A percentile compares a stretch with the other conserved stretches of the same genome.
These are phyloP conservation scores for Leucocoprinus sp. DNA, from an alignment of 768 basidiomycete species.

Conservation along the genomic window DNA sequence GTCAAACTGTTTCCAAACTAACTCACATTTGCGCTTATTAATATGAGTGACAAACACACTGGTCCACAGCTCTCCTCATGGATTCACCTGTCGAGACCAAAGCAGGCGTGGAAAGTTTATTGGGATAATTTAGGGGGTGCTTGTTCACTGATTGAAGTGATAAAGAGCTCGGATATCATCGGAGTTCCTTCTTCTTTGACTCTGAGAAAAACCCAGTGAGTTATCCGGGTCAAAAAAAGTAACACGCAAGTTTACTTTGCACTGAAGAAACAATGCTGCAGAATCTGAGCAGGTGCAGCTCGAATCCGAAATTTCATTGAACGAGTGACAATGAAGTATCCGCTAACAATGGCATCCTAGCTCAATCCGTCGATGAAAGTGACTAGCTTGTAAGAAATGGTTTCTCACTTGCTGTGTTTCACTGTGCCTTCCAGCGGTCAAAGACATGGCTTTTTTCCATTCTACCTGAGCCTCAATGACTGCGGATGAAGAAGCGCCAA, in stretches of 20 bases:
- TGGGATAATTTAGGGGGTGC: no score
- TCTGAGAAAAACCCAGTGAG: background rate
- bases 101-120: no score
- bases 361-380: background rate
- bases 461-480: constrained; percentile 18
- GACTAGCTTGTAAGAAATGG: no score
- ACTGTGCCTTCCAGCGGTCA: constrained; percentile 3
- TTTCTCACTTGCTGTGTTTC: constrained; percentile 11
- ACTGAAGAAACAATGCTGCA: constrained; percentile 27
- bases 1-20: no score
- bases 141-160: constrained; percentile 22
- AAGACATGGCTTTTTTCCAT: constrained; percentile 27
- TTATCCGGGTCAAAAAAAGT: background rate
- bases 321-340: constrained; percentile 30
- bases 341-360: constrained; percentile 26
- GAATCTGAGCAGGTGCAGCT: constrained; percentile 27
- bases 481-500: constrained; percentile 16
- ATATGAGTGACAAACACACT: no score
- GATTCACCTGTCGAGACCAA: no score
- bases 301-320: constrained; percentile 32
- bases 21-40: no score
- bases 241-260: constrained; percentile 29
- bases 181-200: constrained; percentile 17
- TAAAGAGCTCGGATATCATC: constrained; percentile 27
- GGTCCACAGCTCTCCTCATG: no score